Base-by-base conservation (phyloP, 169 alveolate species). In the Besnoitia besnoiti region DNA sequence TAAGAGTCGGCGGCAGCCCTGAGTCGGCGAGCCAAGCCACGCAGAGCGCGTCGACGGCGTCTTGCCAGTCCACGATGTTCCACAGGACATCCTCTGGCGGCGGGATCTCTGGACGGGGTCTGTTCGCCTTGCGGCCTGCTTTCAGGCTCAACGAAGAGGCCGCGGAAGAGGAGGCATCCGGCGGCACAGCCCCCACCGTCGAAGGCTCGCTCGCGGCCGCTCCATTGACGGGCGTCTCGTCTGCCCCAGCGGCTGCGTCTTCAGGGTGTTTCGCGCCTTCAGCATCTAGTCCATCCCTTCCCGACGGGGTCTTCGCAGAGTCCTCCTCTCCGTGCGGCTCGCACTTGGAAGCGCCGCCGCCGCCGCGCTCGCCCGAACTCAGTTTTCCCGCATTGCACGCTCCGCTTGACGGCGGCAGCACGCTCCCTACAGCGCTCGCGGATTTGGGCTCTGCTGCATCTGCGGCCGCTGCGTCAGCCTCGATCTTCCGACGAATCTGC, bases 21-120 rank as follows among this genome's bases (percentile, higher is more conserved):
- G 61, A 24, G 50, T 77, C 87, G 39, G 87, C 49, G 10, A 77
- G 87, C 87, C 87, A 77, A 14, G 87, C 87, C 7, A 77, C 87
- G 40, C 49, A 37, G 19, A 77, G 55, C 49, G 87, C 87, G n/a
- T 77, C 87, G 40, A 77, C 87, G 35, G 44, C 87, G 35, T 42
- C 59, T 16, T 35, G 82, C 87, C 87, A 77, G 55, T 77, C 87
- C 8, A 39, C n/a, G 10, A 44, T 37, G 40, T 77, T 35, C 87
- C 87, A 77, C 40, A 77, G 87, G 33, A 77, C 14, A 0, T 77
- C 87, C 55, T 77, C 87, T 77, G 87, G 61, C 35, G 87, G 24
- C 49, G 87, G 87, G 19, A 77, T 1, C 4, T 5, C 80, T 16
- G 80, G n/a, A 2, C 44, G 39, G 19, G 19, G 19, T 24, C 80